Base-by-base conservation (phyloP, 805 yeast genomes). In the Nakazawaea ishiwadae region DNA sequence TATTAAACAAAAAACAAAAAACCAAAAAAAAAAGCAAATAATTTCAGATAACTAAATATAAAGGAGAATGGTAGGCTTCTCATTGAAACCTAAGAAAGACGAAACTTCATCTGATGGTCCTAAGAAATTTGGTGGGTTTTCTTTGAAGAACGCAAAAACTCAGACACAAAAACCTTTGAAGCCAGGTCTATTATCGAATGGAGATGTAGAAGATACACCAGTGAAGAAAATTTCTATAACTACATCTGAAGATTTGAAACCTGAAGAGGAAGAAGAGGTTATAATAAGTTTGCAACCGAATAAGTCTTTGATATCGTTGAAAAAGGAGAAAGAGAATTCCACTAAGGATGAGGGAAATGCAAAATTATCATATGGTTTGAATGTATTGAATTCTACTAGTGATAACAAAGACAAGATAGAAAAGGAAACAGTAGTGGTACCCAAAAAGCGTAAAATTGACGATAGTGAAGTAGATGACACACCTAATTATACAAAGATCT, bases 61-160 rank as follows among this genome's bases (percentile, higher is more conserved):
- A n/a, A n/a, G n/a, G n/a, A 28, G 12, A 15, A 63, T 62, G 69
- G 65, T 59, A 42, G 63, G 64, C 21, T 66, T 68, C 51, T 62
- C 71, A 0, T 41, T 67, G 37, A 66, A 66, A 51, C 59, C 58
- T 38, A 53, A 54, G 11, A 52, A 44, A 1, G 46, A 23, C 5
- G 20, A 45, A 3, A 33, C 29, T 3, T 21, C 23, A 11, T 14
- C 11, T n/a, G 35, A 45, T 35, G n/a, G n/a, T n/a, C n/a, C n/a
- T n/a, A 53, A 53, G 37, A 46, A 54, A 21, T 41, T 59, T 15
- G 56, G 54, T 14, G 66, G 63, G 8, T 64, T 66, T 36, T 56
- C 66, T 0, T 30, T 65, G 36, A 62, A 58, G 48, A 53, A 53
- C 28, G 42, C 33, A 31, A 34, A 18, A 26, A 28, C 11, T 3